Conservation (phyloP, 345 rosid species). For the Aegle marmelos region DNA sequence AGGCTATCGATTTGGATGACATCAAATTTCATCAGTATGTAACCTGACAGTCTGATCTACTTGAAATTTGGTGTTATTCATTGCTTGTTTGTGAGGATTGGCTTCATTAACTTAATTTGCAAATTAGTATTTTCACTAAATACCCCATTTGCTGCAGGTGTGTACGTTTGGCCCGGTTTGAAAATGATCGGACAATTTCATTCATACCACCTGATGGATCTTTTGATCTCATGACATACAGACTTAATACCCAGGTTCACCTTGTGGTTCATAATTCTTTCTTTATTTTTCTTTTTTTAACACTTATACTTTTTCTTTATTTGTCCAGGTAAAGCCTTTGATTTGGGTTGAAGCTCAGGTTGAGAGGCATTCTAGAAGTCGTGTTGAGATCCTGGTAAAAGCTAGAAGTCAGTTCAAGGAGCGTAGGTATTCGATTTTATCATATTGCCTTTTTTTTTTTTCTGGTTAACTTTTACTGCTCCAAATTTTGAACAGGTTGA, state of each 20-base stretch:
- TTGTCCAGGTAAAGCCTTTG: constrained; percentile 77
- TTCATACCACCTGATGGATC: constrained; percentile 97
- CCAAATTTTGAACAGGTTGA: neutral
- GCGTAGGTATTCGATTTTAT: constrained; percentile 57
- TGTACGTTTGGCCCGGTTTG: constrained; percentile 95
- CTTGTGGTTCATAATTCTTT: constrained; percentile 3
- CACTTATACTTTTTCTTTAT: neutral
- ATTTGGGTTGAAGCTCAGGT: constrained; percentile 96
- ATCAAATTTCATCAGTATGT: constrained; percentile 95
- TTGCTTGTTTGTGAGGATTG: neutral
- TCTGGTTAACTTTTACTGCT: neutral
- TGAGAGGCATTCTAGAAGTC: constrained; percentile 91
- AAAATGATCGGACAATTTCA: constrained; percentile 93
- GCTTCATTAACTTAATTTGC: constrained; percentile 5
- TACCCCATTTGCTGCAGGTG: constrained; percentile 47
- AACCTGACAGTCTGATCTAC: constrained; percentile 8
- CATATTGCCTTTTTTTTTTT: neutral
- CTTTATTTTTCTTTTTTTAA: neutral
- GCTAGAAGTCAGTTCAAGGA: constrained; percentile 95
- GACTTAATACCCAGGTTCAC: constrained; percentile 92
- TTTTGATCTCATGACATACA: constrained; percentile 96
- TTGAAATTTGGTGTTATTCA: neutral
- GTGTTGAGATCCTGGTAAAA: constrained; percentile 82
- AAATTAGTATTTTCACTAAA: constrained; percentile 1
- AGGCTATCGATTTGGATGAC: constrained; percentile 96